phyloP scores from a whole-genome alignment of 2,329 filamentous ascomycete species.

The Hansfordia pulvinata region DNA sequence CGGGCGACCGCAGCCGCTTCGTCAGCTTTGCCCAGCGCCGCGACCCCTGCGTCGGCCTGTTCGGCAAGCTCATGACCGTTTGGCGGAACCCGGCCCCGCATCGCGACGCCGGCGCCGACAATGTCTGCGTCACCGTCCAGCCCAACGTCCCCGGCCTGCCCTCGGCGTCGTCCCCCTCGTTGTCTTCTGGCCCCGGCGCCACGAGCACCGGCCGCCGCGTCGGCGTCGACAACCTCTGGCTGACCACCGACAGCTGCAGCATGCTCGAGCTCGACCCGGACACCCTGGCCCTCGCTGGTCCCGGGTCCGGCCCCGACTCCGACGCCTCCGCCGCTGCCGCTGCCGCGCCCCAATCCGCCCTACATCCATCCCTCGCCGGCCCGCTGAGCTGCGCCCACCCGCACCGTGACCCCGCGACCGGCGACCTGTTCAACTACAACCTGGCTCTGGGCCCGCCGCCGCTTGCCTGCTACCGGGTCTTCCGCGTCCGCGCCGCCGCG shows the following conservation, averaged over 20 bases:
- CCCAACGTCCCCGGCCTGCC: constrained; percentile 47
- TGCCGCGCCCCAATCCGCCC: constrained; percentile 39
- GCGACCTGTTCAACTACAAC: constrained; percentile 74
- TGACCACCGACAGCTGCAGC: constrained; percentile 39
- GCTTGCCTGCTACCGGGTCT: constrained; percentile 51
- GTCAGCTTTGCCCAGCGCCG: constrained; percentile 57
- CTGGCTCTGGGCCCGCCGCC: constrained; percentile 50
- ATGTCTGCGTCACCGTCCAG: constrained; percentile 53
- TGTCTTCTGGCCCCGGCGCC: constrained; percentile 5
- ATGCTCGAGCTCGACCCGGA: constrained; percentile 52
- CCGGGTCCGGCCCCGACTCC: constrained; percentile 43
- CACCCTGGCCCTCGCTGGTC: constrained; percentile 59
- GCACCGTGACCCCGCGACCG: constrained; percentile 55
- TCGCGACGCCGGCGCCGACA: constrained; percentile 24
- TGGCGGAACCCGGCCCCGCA: constrained; percentile 25
- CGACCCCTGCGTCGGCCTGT: constrained; percentile 63
- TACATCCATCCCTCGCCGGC: constrained; percentile 59
- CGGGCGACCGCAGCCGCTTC: constrained; percentile 35
- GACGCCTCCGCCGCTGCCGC: constrained; percentile 57
- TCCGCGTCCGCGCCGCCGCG: constrained; percentile 46
- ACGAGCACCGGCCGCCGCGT: constrained; percentile 20
- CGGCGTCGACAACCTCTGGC: constrained; percentile 33
- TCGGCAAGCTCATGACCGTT: constrained; percentile 55
- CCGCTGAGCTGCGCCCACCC: constrained; percentile 58
- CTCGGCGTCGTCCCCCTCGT: constrained; percentile 9